Evolutionary conservation across 1,284 basidiomycete species (phyloP), one percentile per base, ranked within the genome.

Genomic region (Pascua guehoae): DNA sequence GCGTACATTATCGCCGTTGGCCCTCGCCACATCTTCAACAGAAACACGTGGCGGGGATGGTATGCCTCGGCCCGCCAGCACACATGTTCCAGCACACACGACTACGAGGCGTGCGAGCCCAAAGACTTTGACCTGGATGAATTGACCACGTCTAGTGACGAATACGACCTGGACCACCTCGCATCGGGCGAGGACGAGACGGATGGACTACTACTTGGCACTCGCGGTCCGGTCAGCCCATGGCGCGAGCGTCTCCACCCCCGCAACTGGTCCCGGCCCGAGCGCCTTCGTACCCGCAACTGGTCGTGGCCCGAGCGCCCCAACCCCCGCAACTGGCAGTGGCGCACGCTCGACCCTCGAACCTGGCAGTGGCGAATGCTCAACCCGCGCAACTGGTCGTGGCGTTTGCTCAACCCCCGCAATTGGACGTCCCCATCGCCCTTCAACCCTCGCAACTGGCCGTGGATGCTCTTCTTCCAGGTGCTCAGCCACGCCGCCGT

Each of bases 81-180:
- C n/a, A 32, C 18, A 14, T 41, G 3, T 1, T 12, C 37, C n/a
- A 32, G 37, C 17, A 32, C 24, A 15, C 5, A 7, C 39, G 48
- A 49, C 18, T 8, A 24, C 7, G 48, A 49, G 40, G 10, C 48
- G 4, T 17, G 39, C 39, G 44, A 46, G 17, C 36, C 51, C 38
- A 40, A 46, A 44, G 37, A 45, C 51, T 52, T 40, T 52, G 51
- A 52, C 10, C 16, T 52, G 38, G 43, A 52, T 38, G 47, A 49
- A 12, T 32, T 32, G 24, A 32, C 24, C 3, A 49, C 47, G 12
- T 45, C 44, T 17, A 45, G 44, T 17, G 44, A 45, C 47, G 39
- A 49, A 17, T 49, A 49, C 39, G 39, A 39, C 8, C 39, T 18
- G 44, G 44, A 45, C 44, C 12, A 12, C 18, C 17, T 39, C 16